Conservation (phyloP, 2,329 filamentous ascomycete species). For the Epichloe sp. region DNA sequence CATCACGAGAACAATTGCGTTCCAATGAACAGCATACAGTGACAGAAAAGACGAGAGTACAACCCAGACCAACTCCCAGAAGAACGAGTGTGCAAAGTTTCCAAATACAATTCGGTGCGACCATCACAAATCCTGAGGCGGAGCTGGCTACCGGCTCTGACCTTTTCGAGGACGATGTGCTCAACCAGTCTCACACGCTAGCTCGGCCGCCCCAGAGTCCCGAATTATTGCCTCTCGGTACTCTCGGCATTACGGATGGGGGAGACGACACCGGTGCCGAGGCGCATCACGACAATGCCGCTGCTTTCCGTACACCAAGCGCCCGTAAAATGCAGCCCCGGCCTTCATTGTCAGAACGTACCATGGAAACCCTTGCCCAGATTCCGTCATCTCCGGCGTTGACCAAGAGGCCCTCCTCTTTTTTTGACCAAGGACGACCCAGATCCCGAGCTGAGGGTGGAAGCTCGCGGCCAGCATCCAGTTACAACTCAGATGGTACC, state of each 20-base stretch:
- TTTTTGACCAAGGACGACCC: slow-evolving; percentile 55
- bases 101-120: slow-evolving; percentile 6
- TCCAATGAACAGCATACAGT: slow-evolving; percentile 2
- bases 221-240: neutral
- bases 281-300: slow-evolving; percentile 7
- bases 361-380: slow-evolving; percentile 69
- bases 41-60: slow-evolving; percentile 5
- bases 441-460: slow-evolving; percentile 31
- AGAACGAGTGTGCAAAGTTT: slow-evolving; percentile 4
- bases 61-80: slow-evolving; percentile 8
- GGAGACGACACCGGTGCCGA: neutral
- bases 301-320: slow-evolving; percentile 10
- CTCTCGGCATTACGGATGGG: neutral
- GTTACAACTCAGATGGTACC: slow-evolving; percentile 48
- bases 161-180: neutral
- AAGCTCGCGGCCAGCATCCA: slow-evolving; percentile 41
- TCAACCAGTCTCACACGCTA: neutral
- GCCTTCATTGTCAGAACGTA: slow-evolving; percentile 66
- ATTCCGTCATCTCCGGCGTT: slow-evolving; percentile 66
- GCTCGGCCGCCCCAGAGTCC: neutral
- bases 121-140: neutral
- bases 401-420: slow-evolving; percentile 53
- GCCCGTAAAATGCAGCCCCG: slow-evolving; percentile 16
- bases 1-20: slow-evolving; percentile 12
- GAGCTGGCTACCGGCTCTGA: neutral